Base-by-base conservation (phyloP, 257 asterid species). In the Phtheirospermum japonicum region DNA sequence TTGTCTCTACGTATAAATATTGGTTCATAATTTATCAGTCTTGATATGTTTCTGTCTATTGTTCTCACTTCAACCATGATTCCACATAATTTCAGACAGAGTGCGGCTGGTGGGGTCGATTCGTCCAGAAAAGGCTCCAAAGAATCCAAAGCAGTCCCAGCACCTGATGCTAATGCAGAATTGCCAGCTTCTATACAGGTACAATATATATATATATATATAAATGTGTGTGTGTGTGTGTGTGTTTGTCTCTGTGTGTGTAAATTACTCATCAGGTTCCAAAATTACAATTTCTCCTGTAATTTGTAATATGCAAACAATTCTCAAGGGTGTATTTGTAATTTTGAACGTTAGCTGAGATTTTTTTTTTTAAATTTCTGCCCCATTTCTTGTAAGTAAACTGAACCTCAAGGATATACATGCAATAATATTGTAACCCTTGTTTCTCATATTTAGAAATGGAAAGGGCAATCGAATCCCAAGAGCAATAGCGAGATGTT, bases 151-250 rank as follows among this genome's bases (percentile, higher is more conserved):
- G 92, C 83, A 11, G 71, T 76, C 65, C 81, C 83, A 2, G 86
- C 92, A 52, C 89, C 82, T 48, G 77, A 80, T 62, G 92, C 88
- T 61, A 85, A 85, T 76, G 89, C 88, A 40, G 91, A 81, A 74
- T 72, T 85, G 67, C 82, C 66, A 59, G 56, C 71, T 7, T 83
- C 95, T 61, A 65, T 78, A 39, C 89, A 82, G 89, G 96, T 87
- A 76, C 4, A n/a, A 61, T 66, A 48, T 48, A 42, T 42, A n/a
- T 12, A 12, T 11, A 23, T 23, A 23, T 23, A 23, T 23, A 23
- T 36, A n/a, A n/a, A n/a, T 6, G 1, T 36, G 1, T 36, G 10
- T 6, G 42, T 36, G n/a, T n/a, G n/a, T n/a, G n/a, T n/a, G n/a
- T n/a, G n/a, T n/a, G n/a, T n/a, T n/a, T n/a, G n/a, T n/a, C n/a